These are phyloP conservation scores for Mortierella sp. DNA, from an alignment of 371 early-diverging fungal species.

Conservation along the genomic window DNA sequence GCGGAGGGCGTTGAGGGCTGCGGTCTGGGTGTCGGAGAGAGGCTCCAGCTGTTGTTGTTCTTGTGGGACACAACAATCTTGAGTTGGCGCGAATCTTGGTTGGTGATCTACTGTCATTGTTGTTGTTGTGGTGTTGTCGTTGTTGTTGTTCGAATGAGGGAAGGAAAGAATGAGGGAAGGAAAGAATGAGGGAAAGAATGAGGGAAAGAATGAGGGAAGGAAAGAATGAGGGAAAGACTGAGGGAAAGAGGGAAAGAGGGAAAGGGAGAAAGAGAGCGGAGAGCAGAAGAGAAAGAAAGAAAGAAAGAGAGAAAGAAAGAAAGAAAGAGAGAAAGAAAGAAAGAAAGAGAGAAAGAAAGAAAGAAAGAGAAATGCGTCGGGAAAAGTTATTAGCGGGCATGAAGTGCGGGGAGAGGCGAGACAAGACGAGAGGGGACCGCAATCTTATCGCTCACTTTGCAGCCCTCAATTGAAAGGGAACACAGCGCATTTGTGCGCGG, in stretches of 20 bases:
- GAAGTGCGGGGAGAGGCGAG: neutral
- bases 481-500: too few relatives aligned
- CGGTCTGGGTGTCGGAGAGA: conserved; percentile 63
- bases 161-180: conserved; percentile 8
- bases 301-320: too few relatives aligned
- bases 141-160: neutral
- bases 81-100: conserved; percentile 36
- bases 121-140: neutral
- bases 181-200: neutral
- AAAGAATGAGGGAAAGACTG: neutral
- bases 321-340: neutral
- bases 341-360: neutral
- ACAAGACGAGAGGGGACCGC: neutral
- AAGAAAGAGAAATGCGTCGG: neutral
- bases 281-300: neutral
- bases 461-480: too few relatives aligned
- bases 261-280: neutral
- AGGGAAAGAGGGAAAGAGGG: neutral
- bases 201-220: neutral
- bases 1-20: conserved; percentile 63
- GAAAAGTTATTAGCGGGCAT: conserved; percentile 9
- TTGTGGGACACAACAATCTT: conserved; percentile 20
- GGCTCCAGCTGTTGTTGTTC: conserved; percentile 29
- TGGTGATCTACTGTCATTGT: neutral
- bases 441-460: too few relatives aligned